Percentiles rank a stretch among this genome's conserved stretches.
These are phyloP conservation scores for Nothophaeocryptopus gaeumannii DNA, from an alignment of 2,329 filamentous ascomycete genomes.

Conservation along the genomic window DNA sequence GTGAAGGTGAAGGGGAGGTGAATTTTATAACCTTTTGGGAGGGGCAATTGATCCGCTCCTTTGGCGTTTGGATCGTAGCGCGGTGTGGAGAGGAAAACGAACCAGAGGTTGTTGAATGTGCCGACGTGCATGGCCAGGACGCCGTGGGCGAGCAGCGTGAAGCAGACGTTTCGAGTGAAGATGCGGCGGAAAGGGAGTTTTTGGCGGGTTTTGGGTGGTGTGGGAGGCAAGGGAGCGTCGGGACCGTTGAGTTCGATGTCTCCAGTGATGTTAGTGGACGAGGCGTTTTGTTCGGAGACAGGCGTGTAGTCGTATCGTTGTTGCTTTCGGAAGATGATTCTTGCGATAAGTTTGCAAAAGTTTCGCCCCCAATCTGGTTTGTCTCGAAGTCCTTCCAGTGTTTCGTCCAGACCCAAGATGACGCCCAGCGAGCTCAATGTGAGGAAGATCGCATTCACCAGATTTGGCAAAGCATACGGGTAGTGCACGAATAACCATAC, in stretches of 20 bases:
- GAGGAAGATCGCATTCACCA: constrained; percentile 63
- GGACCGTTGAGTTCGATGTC: constrained; percentile 25
- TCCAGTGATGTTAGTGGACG: constrained; percentile 1
- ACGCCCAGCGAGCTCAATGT: constrained; percentile 54
- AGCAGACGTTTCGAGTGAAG: constrained; percentile 47
- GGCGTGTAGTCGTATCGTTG: constrained; percentile 32
- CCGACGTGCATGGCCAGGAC: constrained; percentile 49
- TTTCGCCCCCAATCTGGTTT: constrained; percentile 42
- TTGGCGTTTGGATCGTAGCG: constrained; percentile 37
- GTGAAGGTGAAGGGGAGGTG: constrained; percentile 46
- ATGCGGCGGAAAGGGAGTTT: constrained; percentile 48
- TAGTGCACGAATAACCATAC: constrained; percentile 63
- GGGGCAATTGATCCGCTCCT: constrained; percentile 32
- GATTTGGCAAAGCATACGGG: constrained; percentile 68
- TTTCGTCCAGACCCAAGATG: constrained; percentile 65
- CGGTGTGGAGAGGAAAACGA: constrained; percentile 49
- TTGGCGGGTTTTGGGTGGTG: constrained; percentile 17
- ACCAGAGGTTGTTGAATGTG: constrained; percentile 51
- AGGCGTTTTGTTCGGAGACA: constrained; percentile 30
- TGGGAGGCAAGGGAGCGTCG: neutral
- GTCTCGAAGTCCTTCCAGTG: constrained; percentile 41
- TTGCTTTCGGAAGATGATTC: constrained; percentile 32
- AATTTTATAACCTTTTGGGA: constrained; percentile 40
- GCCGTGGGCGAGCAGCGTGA: constrained; percentile 45
- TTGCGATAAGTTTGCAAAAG: constrained; percentile 39